Evolutionary conservation across 2,329 filamentous ascomycete genomes (phyloP).

Genomic region (Diaporthe capsici): DNA sequence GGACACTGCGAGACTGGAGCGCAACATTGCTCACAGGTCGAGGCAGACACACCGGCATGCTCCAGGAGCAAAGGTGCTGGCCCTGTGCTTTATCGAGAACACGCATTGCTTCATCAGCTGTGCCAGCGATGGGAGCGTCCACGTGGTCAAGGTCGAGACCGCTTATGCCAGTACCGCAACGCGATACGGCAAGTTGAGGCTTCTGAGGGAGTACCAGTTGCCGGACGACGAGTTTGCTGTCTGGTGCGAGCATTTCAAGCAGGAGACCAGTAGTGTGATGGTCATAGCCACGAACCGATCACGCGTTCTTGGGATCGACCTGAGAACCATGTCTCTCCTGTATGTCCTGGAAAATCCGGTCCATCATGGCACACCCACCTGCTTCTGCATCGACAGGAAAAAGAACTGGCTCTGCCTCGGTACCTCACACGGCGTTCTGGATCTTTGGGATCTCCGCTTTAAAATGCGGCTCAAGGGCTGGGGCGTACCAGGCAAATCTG

Average conservation of each 20-base stretch:
- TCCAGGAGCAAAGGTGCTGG: conserved; percentile 79
- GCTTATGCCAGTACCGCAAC: conserved; percentile 63
- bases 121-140: conserved; percentile 89
- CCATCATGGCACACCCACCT: conserved; percentile 91
- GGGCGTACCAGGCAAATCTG: conserved; percentile 84
- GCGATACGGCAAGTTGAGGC: conserved; percentile 83
- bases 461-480: conserved; percentile 88
- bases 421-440: conserved; percentile 91
- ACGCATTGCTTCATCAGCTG: conserved; percentile 95
- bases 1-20: conserved; percentile 91
- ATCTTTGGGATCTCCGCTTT: conserved; percentile 98
- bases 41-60: conserved; percentile 87
- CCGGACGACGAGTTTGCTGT: conserved; percentile 79
- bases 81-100: conserved; percentile 91
- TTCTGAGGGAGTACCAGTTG: conserved; percentile 87
- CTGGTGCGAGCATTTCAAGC: conserved; percentile 93
- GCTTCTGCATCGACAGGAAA: conserved; percentile 88
- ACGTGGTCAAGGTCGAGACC: conserved; percentile 85
- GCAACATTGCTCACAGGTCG: conserved; percentile 89
- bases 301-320: conserved; percentile 85
- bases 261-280: conserved; percentile 85
- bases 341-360: conserved; percentile 89
- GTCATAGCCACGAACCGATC: conserved; percentile 89
- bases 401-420: conserved; percentile 93
- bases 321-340: conserved; percentile 86